Evolutionary conservation across 192 early-diverging fungal species (phyloP).

Genomic region (Rhizophagus prolifer): DNA sequence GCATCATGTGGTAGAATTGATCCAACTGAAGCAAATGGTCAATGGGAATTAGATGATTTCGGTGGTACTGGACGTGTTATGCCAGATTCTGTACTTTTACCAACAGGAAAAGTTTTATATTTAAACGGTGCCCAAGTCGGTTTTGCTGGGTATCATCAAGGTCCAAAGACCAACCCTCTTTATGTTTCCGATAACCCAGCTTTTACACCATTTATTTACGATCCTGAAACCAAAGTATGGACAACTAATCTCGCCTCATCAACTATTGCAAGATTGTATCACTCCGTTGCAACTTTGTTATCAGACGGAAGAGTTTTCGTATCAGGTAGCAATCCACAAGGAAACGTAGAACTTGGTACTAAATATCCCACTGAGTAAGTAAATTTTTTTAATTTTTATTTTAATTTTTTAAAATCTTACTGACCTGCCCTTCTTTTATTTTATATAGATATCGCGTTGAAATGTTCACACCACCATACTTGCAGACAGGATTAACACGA

Average conservation of each 20-base stretch:
- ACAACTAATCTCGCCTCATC: conserved; percentile 27
- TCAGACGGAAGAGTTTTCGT: conserved; percentile 44
- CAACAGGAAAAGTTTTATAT: conserved; percentile 56
- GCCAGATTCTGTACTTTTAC: conserved; percentile 51
- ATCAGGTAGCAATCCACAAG: conserved; percentile 42
- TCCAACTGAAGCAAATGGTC: conserved; percentile 36
- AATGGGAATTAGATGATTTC: conserved; percentile 54
- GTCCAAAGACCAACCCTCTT: conserved; percentile 5
- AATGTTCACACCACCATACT: conserved; percentile 53
- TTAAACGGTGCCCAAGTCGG: conserved; percentile 61
- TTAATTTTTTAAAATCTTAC: not conserved
- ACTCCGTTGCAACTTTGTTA: conserved; percentile 51
- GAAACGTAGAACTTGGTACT: conserved; percentile 3
- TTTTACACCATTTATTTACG: conserved; percentile 52
- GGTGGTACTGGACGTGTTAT: conserved; percentile 49
- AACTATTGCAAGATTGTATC: conserved; percentile 60
- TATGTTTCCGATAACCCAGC: conserved; percentile 41
- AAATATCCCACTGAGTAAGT: conserved; percentile 49
- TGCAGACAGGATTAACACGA: not conserved
- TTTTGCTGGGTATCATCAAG: conserved; percentile 46
- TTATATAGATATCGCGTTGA: conserved; percentile 51
- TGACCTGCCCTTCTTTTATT: conserved; percentile 33
- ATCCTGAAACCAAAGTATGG: conserved; percentile 38
- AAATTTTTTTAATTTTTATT: not conserved
- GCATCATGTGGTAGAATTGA: conserved; percentile 54